Conservation (phyloP, 257 asterid genomes). For the Primulina eburnea region DNA sequence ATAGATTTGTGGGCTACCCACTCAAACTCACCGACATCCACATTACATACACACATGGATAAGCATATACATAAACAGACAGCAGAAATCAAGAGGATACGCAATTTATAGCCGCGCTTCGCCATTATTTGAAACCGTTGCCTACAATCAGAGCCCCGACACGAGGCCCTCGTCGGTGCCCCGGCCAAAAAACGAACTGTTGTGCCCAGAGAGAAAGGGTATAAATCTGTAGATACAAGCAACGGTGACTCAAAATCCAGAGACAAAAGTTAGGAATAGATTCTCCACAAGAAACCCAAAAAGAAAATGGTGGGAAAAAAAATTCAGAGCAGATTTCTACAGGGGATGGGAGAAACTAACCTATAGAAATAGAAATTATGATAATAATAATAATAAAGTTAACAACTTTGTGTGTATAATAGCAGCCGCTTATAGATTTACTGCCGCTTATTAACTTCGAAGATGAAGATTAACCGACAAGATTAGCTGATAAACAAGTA, state of each 20-base stretch:
- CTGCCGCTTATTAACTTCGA: neutral
- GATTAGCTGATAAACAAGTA: neutral
- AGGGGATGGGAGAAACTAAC: conserved; percentile 23
- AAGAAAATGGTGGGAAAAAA: conserved; percentile 4
- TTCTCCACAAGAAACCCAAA: conserved; percentile 31
- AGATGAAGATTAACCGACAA: neutral
- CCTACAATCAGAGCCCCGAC: conserved; percentile 23
- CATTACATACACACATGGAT: conserved; percentile 20
- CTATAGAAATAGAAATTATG: conserved; percentile 28
- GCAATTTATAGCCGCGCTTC: conserved; percentile 91
- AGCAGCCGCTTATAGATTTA: neutral
- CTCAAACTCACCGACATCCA: conserved; percentile 33
- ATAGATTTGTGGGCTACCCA: conserved; percentile 17
- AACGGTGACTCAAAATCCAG: conserved; percentile 26
- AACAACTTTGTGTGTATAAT: neutral
- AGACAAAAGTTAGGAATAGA: conserved; percentile 30
- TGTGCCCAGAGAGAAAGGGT: conserved; percentile 17
- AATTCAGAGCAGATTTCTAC: conserved; percentile 31
- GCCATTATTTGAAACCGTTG: conserved; percentile 48
- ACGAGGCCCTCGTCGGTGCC: conserved; percentile 30
- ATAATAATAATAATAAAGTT: conserved; percentile 32
- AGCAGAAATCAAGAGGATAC: conserved; percentile 59
- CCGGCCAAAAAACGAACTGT: conserved; percentile 27
- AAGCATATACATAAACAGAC: neutral
- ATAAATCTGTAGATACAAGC: conserved; percentile 15